These are phyloP conservation scores for Viola pubescens DNA, from an alignment of 441 rosid genomes.

Conservation along the genomic window DNA sequence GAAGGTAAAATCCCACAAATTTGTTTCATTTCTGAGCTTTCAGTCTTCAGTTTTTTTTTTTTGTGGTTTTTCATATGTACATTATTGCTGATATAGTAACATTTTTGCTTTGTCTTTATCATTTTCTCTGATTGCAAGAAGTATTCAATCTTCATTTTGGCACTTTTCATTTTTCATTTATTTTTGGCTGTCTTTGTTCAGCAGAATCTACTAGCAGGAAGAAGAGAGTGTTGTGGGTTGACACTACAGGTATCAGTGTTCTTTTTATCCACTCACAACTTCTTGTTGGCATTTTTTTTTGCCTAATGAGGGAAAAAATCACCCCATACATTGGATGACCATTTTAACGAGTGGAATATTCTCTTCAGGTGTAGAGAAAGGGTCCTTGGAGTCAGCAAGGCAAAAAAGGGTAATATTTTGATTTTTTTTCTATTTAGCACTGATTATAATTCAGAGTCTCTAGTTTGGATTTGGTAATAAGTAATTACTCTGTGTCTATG, in stretches of 20 bases:
- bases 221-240: slow-evolving; percentile 21
- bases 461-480: not conserved
- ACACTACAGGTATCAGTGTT: slow-evolving; percentile 25
- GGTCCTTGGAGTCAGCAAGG: slow-evolving; percentile 29
- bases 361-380: slow-evolving; percentile 26
- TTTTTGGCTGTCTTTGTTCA: slow-evolving; percentile 11
- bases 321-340: not conserved
- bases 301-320: slow-evolving; percentile 1
- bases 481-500: slow-evolving; percentile 2
- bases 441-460: not conserved
- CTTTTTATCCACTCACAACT: not conserved
- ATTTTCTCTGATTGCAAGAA: no score
- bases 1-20: slow-evolving; percentile 28
- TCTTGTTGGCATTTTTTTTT: slow-evolving; percentile 2
- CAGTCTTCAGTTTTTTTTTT: no score
- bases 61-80: no score
- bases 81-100: no score
- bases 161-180: not conserved
- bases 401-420: slow-evolving; percentile 31
- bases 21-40: not conserved
- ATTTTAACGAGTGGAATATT: slow-evolving; percentile 12
- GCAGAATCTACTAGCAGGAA: slow-evolving; percentile 27
- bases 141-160: no score
- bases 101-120: no score
- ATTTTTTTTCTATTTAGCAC: not conserved